phyloP scores from a whole-genome alignment of 768 basidiomycete genomes.

The Kwoniella shandongensis region DNA sequence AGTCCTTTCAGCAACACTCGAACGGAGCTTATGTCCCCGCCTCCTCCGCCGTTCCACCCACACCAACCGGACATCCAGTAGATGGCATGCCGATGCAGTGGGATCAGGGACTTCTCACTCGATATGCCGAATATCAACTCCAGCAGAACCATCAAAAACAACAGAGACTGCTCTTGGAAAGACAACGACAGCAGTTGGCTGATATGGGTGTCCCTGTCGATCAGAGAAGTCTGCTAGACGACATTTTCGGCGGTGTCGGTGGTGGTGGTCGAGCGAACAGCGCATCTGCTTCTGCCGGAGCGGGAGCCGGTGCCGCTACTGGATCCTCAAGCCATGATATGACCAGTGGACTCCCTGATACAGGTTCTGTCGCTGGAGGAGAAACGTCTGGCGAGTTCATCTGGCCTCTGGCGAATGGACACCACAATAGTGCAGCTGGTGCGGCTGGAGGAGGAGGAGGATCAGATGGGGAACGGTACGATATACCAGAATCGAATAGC shows the following conservation, averaged over 20 bases:
- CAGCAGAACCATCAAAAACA: constrained; percentile 49
- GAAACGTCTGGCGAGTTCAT: constrained; percentile 1
- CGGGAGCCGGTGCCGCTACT: neutral
- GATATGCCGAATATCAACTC: constrained; percentile 47
- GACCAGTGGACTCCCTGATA: neutral
- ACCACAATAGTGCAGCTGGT: neutral
- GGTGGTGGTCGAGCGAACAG: neutral
- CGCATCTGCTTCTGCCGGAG: too few species aligned
- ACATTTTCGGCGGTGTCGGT: constrained; percentile 35
- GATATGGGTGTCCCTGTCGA: constrained; percentile 42
- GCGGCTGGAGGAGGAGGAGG: neutral
- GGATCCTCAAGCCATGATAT: neutral
- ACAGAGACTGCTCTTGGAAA: constrained; percentile 39
- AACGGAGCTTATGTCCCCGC: neutral
- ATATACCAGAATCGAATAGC: too few species aligned
- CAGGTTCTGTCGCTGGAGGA: neutral
- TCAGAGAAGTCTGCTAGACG: constrained; percentile 38
- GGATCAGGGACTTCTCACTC: constrained; percentile 28
- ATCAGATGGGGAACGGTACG: neutral
- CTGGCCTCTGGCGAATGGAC: neutral
- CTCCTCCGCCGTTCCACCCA: neutral
- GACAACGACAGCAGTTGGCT: constrained; percentile 42
- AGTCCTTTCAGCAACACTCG: neutral
- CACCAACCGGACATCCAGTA: neutral
- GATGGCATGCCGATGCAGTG: constrained; percentile 7